Evolutionary conservation across 257 asterid species (phyloP).

Genomic region (Gentiana macrophylla): DNA sequence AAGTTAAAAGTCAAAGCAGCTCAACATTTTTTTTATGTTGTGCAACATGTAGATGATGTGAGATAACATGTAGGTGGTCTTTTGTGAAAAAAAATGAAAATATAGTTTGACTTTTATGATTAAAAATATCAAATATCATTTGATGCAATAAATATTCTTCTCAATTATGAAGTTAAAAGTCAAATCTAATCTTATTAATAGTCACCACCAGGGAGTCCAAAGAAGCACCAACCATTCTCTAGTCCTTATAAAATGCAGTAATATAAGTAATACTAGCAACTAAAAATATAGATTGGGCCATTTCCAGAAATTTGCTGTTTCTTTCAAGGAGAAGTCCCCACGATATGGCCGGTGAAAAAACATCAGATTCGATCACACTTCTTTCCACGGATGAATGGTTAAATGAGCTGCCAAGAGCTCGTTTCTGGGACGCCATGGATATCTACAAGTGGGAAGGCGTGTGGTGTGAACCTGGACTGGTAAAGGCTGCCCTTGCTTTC

Average conservation of each 20-base stretch:
- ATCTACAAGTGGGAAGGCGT: slow-evolving; percentile 24
- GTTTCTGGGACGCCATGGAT: slow-evolving; percentile 27
- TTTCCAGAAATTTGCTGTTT: background rate
- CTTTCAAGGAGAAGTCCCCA: background rate
- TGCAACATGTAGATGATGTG: no score
- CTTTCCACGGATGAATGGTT: background rate
- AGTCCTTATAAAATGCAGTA: background rate
- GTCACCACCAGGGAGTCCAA: background rate
- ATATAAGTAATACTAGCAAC: background rate
- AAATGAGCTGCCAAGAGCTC: slow-evolving; percentile 17
- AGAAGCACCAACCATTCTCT: background rate
- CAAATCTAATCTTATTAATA: background rate
- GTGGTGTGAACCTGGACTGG: slow-evolving; percentile 29
- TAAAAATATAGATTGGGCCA: background rate
- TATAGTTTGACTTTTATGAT: no score
- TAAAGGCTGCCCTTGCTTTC: slow-evolving; percentile 21
- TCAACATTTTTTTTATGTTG: no score
- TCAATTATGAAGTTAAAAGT: no score
- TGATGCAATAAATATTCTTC: no score
- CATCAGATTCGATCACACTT: background rate
- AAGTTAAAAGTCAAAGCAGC: no score
- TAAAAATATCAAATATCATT: no score
- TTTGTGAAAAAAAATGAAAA: no score
- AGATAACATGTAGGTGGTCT: no score
- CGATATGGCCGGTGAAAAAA: slow-evolving; percentile 10